Evolutionary conservation across 768 basidiomycete species (phyloP).

Genomic region (Tulasnella sp.): DNA sequence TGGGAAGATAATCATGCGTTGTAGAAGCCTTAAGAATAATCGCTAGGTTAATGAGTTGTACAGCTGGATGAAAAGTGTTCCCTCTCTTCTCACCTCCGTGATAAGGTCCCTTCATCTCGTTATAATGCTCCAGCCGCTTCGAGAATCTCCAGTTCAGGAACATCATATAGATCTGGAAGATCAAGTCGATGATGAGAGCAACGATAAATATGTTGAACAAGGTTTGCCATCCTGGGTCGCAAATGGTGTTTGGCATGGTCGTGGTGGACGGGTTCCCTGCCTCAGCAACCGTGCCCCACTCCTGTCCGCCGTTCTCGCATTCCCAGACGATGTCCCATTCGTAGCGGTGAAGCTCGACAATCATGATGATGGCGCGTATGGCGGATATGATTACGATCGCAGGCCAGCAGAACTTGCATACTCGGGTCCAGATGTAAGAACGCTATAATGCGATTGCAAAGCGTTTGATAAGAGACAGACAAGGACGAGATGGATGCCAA

Average conservation of each 20-base stretch:
- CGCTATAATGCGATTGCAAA: slow-evolving; percentile 34
- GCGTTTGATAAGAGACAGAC: background rate
- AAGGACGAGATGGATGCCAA: too few relatives aligned
- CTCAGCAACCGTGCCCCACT: slow-evolving; percentile 32
- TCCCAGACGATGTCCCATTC: slow-evolving; percentile 58
- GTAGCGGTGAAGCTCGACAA: slow-evolving; percentile 60
- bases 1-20: slow-evolving; percentile 31
- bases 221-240: slow-evolving; percentile 46
- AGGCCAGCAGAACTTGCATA: slow-evolving; percentile 56
- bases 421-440: slow-evolving; percentile 59
- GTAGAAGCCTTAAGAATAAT: slow-evolving; percentile 30
- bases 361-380: slow-evolving; percentile 58
- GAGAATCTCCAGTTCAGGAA: slow-evolving; percentile 66
- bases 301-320: slow-evolving; percentile 57
- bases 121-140: slow-evolving; percentile 57
- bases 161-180: slow-evolving; percentile 66
- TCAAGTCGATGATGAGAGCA: slow-evolving; percentile 49
- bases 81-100: slow-evolving; percentile 49
- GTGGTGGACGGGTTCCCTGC: slow-evolving; percentile 31
- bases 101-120: slow-evolving; percentile 49
- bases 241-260: slow-evolving; percentile 42
- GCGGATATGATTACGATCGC: slow-evolving; percentile 54
- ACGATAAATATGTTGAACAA: slow-evolving; percentile 57
- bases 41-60: too few relatives aligned
- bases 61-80: too few relatives aligned